Evolutionary conservation across 2,329 filamentous ascomycete genomes (phyloP).

Genomic region (Fusarium metavorans): DNA sequence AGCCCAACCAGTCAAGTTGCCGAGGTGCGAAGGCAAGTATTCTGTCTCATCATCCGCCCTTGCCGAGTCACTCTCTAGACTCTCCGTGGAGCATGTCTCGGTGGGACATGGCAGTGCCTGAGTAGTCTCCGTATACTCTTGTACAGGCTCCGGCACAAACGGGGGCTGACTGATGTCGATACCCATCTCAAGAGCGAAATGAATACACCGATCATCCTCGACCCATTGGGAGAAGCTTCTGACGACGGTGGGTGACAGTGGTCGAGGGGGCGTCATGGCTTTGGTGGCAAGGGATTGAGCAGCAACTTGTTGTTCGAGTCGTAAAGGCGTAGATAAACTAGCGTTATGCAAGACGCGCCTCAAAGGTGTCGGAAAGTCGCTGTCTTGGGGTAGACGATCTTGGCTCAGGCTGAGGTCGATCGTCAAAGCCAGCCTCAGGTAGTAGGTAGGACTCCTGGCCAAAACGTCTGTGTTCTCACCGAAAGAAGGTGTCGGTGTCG

Average conservation of each 20-base stretch:
- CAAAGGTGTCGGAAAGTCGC: constrained; percentile 25
- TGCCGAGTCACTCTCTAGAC: neutral
- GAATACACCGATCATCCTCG: constrained; percentile 27
- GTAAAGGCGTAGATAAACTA: constrained; percentile 3
- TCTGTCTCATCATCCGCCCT: neutral
- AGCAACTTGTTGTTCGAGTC: constrained; percentile 17
- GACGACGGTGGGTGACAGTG: constrained; percentile 15
- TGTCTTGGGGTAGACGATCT: constrained; percentile 30
- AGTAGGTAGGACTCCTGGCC: constrained; percentile 28
- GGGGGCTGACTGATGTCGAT: neutral
- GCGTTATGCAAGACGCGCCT: constrained; percentile 11
- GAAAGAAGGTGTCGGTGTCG: neutral
- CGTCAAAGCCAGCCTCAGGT: constrained; percentile 30
- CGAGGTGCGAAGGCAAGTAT: constrained; percentile 2
- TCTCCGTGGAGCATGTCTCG: neutral
- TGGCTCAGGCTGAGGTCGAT: constrained; percentile 33
- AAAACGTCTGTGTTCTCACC: constrained; percentile 18
- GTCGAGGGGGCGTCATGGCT: neutral
- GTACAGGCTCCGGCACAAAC: neutral
- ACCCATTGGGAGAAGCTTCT: constrained; percentile 32
- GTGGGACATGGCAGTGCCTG: neutral
- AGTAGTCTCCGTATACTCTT: neutral
- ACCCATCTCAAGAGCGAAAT: constrained; percentile 35
- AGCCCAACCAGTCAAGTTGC: constrained; percentile 12
- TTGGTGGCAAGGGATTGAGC: neutral